phyloP scores from a whole-genome alignment of 306 rosid species.

The Pterocarpus santalinus region DNA sequence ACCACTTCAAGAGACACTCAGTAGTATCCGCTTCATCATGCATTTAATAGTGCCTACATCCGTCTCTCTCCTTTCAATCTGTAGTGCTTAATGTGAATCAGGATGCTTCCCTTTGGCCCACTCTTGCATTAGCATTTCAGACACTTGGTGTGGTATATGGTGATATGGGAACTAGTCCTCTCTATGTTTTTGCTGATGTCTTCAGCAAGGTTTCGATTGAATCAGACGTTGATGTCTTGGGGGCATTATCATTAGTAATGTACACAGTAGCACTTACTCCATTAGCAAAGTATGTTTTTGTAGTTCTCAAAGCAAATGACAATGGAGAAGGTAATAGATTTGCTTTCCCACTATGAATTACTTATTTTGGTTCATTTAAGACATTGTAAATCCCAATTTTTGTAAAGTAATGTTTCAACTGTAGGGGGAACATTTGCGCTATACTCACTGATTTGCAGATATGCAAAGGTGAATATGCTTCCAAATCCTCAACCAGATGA shows the following conservation, averaged over 20 bases:
- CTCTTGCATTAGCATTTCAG: conserved; percentile 81
- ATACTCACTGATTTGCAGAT: conserved; percentile 94
- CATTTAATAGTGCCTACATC: conserved; percentile 9
- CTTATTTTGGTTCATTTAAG: conserved; percentile 38
- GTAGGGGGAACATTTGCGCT: conserved; percentile 98
- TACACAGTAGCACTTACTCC: conserved; percentile 93
- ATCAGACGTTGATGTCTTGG: conserved; percentile 83
- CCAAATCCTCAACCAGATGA: conserved; percentile 95
- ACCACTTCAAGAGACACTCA: conserved; percentile 16
- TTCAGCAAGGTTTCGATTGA: conserved; percentile 79
- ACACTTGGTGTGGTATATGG: conserved; percentile 99
- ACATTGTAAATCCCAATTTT: conserved; percentile 19
- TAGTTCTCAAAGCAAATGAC: conserved; percentile 97
- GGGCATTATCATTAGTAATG: conserved; percentile 91
- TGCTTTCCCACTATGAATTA: conserved; percentile 13
- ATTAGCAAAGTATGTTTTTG: conserved; percentile 86
- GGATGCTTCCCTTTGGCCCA: conserved; percentile 73
- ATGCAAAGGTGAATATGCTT: conserved; percentile 84
- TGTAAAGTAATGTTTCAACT: conserved; percentile 39
- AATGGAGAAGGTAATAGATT: conserved; percentile 85
- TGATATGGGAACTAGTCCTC: conserved; percentile 96
- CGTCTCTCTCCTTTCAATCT: conserved; percentile 30
- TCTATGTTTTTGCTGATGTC: conserved; percentile 91
- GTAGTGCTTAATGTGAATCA: conserved; percentile 55
- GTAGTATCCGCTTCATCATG: not conserved